Evolutionary conservation across 805 yeast genomes (phyloP), one percentile per base, ranked within the genome.

Genomic region (Kazachstania martiniae): DNA sequence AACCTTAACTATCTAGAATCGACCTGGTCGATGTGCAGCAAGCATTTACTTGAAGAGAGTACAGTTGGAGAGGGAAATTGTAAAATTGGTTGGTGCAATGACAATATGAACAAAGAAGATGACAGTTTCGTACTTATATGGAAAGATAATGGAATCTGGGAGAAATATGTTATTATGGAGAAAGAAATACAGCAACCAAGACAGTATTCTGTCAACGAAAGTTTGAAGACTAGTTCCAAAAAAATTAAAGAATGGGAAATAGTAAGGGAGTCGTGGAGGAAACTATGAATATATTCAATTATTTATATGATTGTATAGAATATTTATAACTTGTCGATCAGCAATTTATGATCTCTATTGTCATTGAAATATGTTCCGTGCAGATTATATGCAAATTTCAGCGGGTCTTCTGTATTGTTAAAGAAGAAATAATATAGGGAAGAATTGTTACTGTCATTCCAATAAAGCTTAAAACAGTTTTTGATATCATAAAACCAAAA

Each of bases 1-100:
- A 69, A 75, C 36, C 82, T 86, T 15, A 65, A 68, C 29, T 86
- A 86, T 51, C 81, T 87, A 56, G 73, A 78, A 32, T 77, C 89
- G 2, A 78, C 81, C 12, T 87, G 95, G 95, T 77, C 91, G 25
- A 83, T 80, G 59, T 83, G 84, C 32, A 79, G 89, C 0, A 64
- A 73, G 12, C 78, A 82, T 44, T 53, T 72, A 26, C 50, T 50
- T 18, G 47, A 52, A 25, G 54, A 57, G 4, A 28, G 40, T 26
- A 28, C 41, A 27, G 14, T 7, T 18, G 40, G 38, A 23, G 51
- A 47, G 21, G 39, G 37, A 13, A 41, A 50, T 19, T 54, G 59
- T 37, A 42, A 46, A 28, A 42, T 54, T 15, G 52, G 55, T 12
- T 54, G 59, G 59, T 48, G 51, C 26, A 8, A 22, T 27, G 22